phyloP scores from a whole-genome alignment of 2,329 filamentous ascomycete species.

The Aspergillus nomiae region DNA sequence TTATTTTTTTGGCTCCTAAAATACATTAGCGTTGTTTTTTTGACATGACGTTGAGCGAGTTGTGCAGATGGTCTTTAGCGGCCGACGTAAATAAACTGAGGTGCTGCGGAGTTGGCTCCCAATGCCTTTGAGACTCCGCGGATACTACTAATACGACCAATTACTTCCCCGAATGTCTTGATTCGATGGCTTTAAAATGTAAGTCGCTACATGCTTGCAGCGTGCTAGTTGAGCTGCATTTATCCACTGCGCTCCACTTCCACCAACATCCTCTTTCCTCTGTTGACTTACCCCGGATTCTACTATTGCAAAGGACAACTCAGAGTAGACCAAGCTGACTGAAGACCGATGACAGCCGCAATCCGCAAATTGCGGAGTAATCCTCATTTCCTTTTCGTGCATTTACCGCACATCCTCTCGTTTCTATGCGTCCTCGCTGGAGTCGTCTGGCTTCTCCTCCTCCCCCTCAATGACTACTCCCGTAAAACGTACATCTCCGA shows the following conservation, averaged over 20 bases:
- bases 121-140: slow-evolving; percentile 10
- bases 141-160: slow-evolving; percentile 22
- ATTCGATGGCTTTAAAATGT: slow-evolving; percentile 45
- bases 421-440: slow-evolving; percentile 82
- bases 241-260: background rate
- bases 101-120: background rate
- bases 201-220: slow-evolving; percentile 20
- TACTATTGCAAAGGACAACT: slow-evolving; percentile 15
- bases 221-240: background rate
- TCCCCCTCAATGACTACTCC: slow-evolving; percentile 89
- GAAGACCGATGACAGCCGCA: slow-evolving; percentile 32
- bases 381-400: slow-evolving; percentile 69
- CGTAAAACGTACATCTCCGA: slow-evolving; percentile 94
- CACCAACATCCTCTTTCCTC: slow-evolving; percentile 3
- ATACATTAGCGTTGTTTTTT: background rate
- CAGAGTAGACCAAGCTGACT: slow-evolving; percentile 20
- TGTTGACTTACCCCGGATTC: slow-evolving; percentile 17
- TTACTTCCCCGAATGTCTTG: slow-evolving; percentile 26
- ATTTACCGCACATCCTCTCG: slow-evolving; percentile 84
- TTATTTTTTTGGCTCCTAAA: background rate
- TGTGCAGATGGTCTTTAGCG: slow-evolving; percentile 36
- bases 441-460: slow-evolving; percentile 82
- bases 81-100: slow-evolving; percentile 31
- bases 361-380: slow-evolving; percentile 68
- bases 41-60: slow-evolving; percentile 15